Evolutionary conservation across 2,329 filamentous ascomycete species (phyloP), one percentile per base, ranked within the genome.

Genomic region (Rutstroemia sp.): DNA sequence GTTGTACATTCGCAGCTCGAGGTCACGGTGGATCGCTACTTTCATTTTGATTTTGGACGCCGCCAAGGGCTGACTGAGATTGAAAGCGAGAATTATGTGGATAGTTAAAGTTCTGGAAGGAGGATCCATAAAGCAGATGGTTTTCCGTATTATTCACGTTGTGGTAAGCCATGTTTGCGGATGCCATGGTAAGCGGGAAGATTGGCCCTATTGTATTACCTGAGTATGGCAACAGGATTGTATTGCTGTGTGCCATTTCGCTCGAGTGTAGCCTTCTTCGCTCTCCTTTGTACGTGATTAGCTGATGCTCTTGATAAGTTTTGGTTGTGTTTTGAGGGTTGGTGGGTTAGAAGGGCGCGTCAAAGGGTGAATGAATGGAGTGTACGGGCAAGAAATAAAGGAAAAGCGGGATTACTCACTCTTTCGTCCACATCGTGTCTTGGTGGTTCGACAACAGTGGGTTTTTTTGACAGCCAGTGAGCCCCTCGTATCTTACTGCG

Each of bases 211-310:
- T 51, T 12, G 14, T 55, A 12, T 44, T 44, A 17, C 53, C 53
- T 2, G 53, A 51, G 25, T 39, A 45, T 21, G 46, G 38, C 44
- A 55, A 48, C 19, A 45, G 53, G 45, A 55, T 42, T 42, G 34
- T 27, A 45, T 50, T 51, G 34, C 36, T 19, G 19, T 27, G 9
- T 36, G n/a, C 9, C 53, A 21, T 51, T n/a, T 30, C 25, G 17
- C 30, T 36, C 17, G 39, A 5, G 19, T 19, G 19, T 19, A 69
- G 36, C 66, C 67, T 30, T 67, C 68, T 50, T 70, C 68, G 58
- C 68, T 70, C 68, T 70, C 56, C 40, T 42, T 49, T 45, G 42
- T 38, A 47, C 47, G 48, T 17, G 12, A 51, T 63, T 49, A 61
- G 58, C 51, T 47, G 16, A 9, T 19, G 36, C 12, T 30, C 38